phyloP scores from a whole-genome alignment of 1,139 yeast species.

The Debaryomyces fabryi region DNA sequence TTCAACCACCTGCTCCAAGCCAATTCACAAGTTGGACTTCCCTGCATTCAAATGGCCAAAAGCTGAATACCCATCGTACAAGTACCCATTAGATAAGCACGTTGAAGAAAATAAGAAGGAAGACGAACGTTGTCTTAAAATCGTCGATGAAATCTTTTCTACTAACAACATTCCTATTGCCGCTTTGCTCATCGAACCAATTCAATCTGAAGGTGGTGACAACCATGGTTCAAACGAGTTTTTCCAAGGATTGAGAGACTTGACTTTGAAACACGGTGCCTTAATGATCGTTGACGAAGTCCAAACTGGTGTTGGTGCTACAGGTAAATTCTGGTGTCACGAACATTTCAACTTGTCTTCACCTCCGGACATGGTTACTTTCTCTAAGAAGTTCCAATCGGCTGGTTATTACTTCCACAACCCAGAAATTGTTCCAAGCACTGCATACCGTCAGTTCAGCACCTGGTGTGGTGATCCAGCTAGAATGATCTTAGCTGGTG shows the following conservation, averaged over 20 bases:
- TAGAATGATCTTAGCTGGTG: constrained; percentile 70
- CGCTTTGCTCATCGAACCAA: constrained; percentile 76
- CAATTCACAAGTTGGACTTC: constrained; percentile 80
- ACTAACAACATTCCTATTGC: constrained; percentile 71
- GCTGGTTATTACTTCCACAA: constrained; percentile 82
- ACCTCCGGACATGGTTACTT: constrained; percentile 81
- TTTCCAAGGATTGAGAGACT: constrained; percentile 76
- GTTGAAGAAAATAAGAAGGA: constrained; percentile 59
- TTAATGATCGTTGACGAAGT: constrained; percentile 81
- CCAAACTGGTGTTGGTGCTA: constrained; percentile 87
- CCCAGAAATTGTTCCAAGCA: constrained; percentile 68
- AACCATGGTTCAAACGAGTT: constrained; percentile 76
- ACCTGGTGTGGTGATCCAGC: constrained; percentile 94
- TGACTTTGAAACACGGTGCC: constrained; percentile 68
- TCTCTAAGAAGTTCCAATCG: constrained; percentile 83
- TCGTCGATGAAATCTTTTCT: constrained; percentile 57
- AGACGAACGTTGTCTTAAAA: constrained; percentile 66
- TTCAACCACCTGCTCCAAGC: constrained; percentile 78
- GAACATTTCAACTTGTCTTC: constrained; percentile 74
- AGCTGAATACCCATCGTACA: constrained; percentile 75
- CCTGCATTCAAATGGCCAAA: constrained; percentile 89
- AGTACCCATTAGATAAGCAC: constrained; percentile 68
- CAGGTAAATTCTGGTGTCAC: constrained; percentile 86
- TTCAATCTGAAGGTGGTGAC: constrained; percentile 88
- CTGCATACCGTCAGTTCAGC: constrained; percentile 83